A percentile compares a stretch with the other conserved stretches of the same genome.
Conservation (phyloP, 768 basidiomycete species). For the Fomitopsis pulvina region DNA sequence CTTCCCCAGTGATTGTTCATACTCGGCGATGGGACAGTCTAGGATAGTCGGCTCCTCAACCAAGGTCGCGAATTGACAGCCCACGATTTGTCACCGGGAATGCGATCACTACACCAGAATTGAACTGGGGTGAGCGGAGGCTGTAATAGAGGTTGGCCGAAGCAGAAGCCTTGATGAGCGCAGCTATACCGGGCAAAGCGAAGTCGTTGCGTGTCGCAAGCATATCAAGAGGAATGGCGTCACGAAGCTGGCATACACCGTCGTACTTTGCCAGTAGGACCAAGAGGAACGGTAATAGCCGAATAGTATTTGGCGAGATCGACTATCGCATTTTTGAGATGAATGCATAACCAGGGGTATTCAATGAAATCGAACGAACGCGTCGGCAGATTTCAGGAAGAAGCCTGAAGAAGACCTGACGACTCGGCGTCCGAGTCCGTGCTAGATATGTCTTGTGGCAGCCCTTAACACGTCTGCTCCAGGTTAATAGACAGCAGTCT, state of each 20-base stretch:
- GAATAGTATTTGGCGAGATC: background rate
- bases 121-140: background rate
- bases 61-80: too few species aligned
- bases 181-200: background rate
- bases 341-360: background rate
- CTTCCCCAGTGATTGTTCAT: too few species aligned
- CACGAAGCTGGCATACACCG: background rate
- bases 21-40: too few species aligned
- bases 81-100: too few species aligned
- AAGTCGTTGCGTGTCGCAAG: background rate
- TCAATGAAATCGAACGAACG: background rate
- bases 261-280: background rate
- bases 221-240: too few species aligned
- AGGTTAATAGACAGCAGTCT: too few species aligned
- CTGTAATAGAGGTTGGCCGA: background rate
- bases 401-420: background rate
- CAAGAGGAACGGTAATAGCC: background rate
- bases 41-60: too few species aligned
- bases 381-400: background rate
- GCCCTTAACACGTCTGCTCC: background rate
- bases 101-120: background rate
- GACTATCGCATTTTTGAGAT: background rate
- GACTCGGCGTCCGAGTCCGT: background rate
- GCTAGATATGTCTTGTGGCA: background rate
- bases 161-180: background rate